Evolutionary conservation across 129 eudicot genomes (phyloP).

Genomic region (Silybum marianum): DNA sequence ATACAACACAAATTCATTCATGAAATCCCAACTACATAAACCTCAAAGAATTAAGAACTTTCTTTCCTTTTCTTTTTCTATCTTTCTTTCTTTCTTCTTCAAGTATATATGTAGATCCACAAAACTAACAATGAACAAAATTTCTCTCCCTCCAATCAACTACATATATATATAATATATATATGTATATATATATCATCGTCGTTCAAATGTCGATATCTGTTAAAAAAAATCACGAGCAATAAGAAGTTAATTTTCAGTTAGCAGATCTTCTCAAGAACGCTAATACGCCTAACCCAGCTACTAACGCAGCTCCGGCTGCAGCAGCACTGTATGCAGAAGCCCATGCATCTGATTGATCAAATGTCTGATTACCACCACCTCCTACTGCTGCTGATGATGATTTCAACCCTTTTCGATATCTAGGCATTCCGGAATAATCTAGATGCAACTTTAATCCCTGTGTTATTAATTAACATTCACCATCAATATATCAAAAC

Average conservation of each 20-base stretch:
- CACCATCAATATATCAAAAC: conserved; percentile 5
- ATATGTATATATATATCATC: background rate
- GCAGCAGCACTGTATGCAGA: conserved; percentile 90
- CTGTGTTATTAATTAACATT: conserved; percentile 35
- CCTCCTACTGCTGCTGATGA: conserved; percentile 21
- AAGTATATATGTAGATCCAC: conserved; percentile 8
- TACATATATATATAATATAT: conserved; percentile 4
- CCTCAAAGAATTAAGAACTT: conserved; percentile 12
- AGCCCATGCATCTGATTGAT: conserved; percentile 86
- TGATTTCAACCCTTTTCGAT: conserved; percentile 38
- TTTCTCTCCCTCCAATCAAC: conserved; percentile 13
- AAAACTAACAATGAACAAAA: conserved; percentile 3
- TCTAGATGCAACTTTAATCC: conserved; percentile 86
- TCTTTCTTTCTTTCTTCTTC: background rate
- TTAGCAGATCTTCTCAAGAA: conserved; percentile 66
- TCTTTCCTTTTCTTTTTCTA: conserved; percentile 3
- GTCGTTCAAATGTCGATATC: conserved; percentile 9
- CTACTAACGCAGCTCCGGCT: conserved; percentile 91
- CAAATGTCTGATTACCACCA: conserved; percentile 34
- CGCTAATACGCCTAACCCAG: conserved; percentile 91
- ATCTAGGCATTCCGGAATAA: conserved; percentile 44
- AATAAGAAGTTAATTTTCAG: conserved; percentile 24
- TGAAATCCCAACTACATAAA: conserved; percentile 18
- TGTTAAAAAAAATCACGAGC: conserved; percentile 1
- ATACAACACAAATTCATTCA: conserved; percentile 15